Base-by-base conservation (phyloP, 108 stramenopile genomes). In the Schizochytrium sp. region DNA sequence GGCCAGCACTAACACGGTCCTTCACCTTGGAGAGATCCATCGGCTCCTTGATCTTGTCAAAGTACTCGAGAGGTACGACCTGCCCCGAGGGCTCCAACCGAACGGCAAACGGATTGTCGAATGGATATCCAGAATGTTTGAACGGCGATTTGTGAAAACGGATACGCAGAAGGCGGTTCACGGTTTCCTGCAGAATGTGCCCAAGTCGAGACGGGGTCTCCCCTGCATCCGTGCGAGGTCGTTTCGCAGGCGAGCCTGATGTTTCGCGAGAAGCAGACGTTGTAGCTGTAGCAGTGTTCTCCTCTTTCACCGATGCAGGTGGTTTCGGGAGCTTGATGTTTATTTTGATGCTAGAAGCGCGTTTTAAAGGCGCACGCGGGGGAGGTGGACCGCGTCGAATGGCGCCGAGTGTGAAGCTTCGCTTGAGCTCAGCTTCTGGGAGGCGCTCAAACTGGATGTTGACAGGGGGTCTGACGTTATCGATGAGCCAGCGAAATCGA, bases 101-200 rank as follows among this genome's bases (percentile, higher is more conserved):
- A 55, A 83, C 76, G 8, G 76, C 76, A 53, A 83, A 83, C 6
- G 76, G 76, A 34, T 83, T 83, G 48, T 83, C 76, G 76, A 53
- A 53, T 53, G 76, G 76, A 53, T 83, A 83, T 34, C 76, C 63
- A 8, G 63, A 69, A 10, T 41, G n/a, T 23, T 83, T 83, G 51
- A 83, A 83, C n/a, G 76, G 76, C 0, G 6, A 21, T 45, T 53
- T 83, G 48, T 83, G 45, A 23, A 83, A 47, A 12, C 51, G 45
- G 23, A 83, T 53, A 21, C 76, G 45, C 76, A 83, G 28, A 6
- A 83, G 6, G 6, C 51, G 76, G 28, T 83, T 18, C 76, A 34
- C 45, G 28, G 76, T 53, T 34, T 83, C 76, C 51, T 83, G 76
- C 51, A 83, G 3, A 28, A 53, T 2, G 25, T 83, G 76, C 10